Percentiles rank a stretch among this genome's conserved stretches.
Evolutionary conservation across 441 rosid species (phyloP).

Genomic region (Populus hybrid): DNA sequence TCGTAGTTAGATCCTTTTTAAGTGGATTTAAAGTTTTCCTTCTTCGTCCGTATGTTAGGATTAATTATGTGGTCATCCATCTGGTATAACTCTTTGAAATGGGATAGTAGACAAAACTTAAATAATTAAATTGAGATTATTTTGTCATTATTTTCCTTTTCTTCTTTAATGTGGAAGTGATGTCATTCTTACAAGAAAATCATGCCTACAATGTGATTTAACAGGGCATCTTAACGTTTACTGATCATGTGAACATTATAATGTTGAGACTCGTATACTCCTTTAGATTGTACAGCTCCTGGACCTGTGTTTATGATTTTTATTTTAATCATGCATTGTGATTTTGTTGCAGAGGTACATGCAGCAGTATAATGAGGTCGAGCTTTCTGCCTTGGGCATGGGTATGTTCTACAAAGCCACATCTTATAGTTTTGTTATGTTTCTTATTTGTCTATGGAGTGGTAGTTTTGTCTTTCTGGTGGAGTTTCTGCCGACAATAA

Average conservation of each 20-base stretch:
- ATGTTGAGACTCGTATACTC: not conserved
- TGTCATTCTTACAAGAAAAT: not conserved
- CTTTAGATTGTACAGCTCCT: not conserved
- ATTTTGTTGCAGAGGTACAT: constrained; percentile 72
- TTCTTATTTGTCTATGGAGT: not conserved
- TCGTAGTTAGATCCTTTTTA: not conserved
- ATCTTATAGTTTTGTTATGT: not conserved
- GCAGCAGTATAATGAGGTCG: constrained; percentile 88
- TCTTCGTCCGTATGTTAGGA: not conserved
- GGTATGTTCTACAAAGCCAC: constrained; percentile 38
- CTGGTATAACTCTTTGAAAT: not conserved
- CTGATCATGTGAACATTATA: not conserved
- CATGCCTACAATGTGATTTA: not conserved
- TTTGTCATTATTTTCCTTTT: not conserved
- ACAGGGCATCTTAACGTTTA: not conserved
- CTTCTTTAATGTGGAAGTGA: not conserved
- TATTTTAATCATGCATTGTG: not conserved
- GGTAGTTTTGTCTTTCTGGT: not conserved
- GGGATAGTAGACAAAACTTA: not conserved
- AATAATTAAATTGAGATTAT: not conserved
- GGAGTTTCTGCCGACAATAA: not conserved
- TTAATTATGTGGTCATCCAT: not conserved
- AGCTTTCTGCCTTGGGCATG: constrained; percentile 96
- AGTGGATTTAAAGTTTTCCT: not conserved
- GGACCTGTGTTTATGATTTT: not conserved